These are phyloP conservation scores for Solanum virginianum DNA, from an alignment of 257 asterid species.

Conservation along the genomic window DNA sequence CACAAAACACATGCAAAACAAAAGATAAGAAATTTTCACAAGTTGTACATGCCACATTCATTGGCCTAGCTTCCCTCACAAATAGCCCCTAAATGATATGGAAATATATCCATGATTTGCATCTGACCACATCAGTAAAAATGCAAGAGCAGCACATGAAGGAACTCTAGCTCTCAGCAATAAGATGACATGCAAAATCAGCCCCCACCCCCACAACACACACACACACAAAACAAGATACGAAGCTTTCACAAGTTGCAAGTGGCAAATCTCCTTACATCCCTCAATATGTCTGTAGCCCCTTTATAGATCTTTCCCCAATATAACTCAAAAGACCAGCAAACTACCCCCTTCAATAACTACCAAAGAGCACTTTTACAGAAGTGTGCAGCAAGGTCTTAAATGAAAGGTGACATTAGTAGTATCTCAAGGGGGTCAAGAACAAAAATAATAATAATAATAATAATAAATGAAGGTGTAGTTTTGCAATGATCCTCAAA, in stretches of 20 bases:
- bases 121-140: not conserved
- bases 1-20: not conserved
- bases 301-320: not conserved
- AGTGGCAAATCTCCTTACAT: not conserved
- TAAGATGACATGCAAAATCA: not conserved
- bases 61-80: slow-evolving; percentile 41
- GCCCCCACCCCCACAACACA: not conserved
- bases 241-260: not conserved
- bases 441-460: too few species aligned
- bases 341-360: not conserved
- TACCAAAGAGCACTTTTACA: not conserved
- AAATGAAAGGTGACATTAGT: not conserved
- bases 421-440: not conserved
- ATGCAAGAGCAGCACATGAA: not conserved
- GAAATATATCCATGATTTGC: slow-evolving; percentile 1
- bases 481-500: not conserved
- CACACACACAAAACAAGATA: not conserved
- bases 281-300: not conserved
- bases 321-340: not conserved
- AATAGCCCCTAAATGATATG: slow-evolving; percentile 41
- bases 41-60: slow-evolving; percentile 5
- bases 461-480: not conserved
- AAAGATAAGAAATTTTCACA: not conserved
- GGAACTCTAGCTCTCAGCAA: not conserved
- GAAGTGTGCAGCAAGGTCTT: not conserved